A percentile compares a stretch with the other conserved stretches of the same genome.
These are phyloP conservation scores for Colletotrichum somersetense DNA, from an alignment of 2,329 filamentous ascomycete species.

Conservation along the genomic window DNA sequence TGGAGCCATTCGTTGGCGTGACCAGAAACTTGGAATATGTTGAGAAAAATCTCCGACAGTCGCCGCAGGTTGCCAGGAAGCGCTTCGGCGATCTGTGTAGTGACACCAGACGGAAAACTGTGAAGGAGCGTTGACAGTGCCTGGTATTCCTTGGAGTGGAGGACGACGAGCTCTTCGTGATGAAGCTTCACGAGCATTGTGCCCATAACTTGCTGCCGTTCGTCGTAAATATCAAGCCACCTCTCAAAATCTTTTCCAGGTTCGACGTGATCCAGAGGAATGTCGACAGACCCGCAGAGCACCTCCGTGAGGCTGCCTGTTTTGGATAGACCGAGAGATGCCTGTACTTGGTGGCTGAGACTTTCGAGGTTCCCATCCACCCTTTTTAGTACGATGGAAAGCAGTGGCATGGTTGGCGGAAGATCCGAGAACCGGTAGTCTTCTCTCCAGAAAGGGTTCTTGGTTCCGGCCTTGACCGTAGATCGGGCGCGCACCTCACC, in stretches of 20 bases:
- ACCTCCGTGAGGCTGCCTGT: conserved; percentile 62
- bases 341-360: conserved; percentile 59
- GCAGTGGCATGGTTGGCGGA: conserved; percentile 74
- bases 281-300: conserved; percentile 80
- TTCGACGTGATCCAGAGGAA: conserved; percentile 83
- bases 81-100: conserved; percentile 83
- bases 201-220: conserved; percentile 80
- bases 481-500: conserved; percentile 84
- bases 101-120: conserved; percentile 85
- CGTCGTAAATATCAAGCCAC: conserved; percentile 87
- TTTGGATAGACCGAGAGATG: conserved; percentile 58
- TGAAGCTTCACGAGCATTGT: conserved; percentile 87
- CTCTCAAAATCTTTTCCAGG: conserved; percentile 83
- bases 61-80: conserved; percentile 82
- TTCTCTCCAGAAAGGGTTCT: conserved; percentile 85
- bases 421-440: conserved; percentile 83
- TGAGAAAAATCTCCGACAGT: conserved; percentile 88
- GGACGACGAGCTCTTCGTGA: conserved; percentile 89
- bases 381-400: conserved; percentile 80
- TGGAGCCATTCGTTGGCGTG: conserved; percentile 90
- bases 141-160: conserved; percentile 88
- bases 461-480: conserved; percentile 76
- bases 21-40: conserved; percentile 95
- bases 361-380: conserved; percentile 65
- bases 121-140: conserved; percentile 86